These are phyloP conservation scores for Thalassia testudinum DNA, from an alignment of 116 monocot species.

Conservation along the genomic window DNA sequence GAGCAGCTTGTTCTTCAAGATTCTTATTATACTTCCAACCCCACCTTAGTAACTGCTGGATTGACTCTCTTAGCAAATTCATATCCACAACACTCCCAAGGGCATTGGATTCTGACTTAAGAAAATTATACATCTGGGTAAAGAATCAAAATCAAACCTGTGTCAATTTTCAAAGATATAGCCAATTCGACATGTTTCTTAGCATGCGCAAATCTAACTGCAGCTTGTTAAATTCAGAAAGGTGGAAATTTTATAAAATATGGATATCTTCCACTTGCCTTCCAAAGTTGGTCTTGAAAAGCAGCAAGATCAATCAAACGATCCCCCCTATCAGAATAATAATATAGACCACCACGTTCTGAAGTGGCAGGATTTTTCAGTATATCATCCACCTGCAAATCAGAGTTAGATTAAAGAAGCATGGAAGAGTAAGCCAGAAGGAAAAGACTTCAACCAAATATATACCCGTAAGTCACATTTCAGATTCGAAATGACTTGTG, in stretches of 20 bases:
- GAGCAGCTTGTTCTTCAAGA: conserved; percentile 95
- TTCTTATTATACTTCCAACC: conserved; percentile 81
- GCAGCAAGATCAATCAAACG: conserved; percentile 79
- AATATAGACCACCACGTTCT: conserved; percentile 70
- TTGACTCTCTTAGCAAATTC: conserved; percentile 28
- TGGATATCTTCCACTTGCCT: conserved; percentile 14
- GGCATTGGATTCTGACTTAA: conserved; percentile 21
- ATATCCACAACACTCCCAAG: conserved; percentile 34
- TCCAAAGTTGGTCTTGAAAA: conserved; percentile 65
- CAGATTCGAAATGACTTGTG: conserved; percentile 35
- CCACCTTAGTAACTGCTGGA: conserved; percentile 86
- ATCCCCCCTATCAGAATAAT: conserved; percentile 87
- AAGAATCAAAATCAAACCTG: too few species aligned
- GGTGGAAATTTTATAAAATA: background rate
- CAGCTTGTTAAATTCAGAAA: background rate
- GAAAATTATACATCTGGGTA: conserved; percentile 37
- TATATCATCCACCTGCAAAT: conserved; percentile 60
- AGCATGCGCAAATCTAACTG: too few species aligned
- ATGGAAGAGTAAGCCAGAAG: too few species aligned
- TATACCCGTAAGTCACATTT: conserved; percentile 47
- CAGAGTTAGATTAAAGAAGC: conserved; percentile 1
- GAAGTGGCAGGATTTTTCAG: conserved; percentile 54
- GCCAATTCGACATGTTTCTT: background rate
- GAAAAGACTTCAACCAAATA: too few species aligned
- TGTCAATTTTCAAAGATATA: background rate